These are phyloP conservation scores for Meyerozyma guilliermondii DNA, from an alignment of 1,139 yeast species.

Conservation along the genomic window DNA sequence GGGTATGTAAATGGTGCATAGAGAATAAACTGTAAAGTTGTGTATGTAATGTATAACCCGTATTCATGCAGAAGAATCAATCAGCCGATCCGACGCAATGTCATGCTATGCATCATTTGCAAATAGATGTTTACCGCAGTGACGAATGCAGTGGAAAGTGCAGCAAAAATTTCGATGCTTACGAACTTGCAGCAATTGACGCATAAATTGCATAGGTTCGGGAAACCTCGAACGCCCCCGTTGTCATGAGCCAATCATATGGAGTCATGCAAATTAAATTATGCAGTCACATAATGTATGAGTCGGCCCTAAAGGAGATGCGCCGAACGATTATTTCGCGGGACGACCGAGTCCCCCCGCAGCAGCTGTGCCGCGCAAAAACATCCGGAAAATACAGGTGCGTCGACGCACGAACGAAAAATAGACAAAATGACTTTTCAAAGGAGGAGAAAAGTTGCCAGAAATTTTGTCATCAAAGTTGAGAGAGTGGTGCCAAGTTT, in stretches of 20 bases:
- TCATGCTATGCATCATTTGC: neutral
- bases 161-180: too few species aligned
- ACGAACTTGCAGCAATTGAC: too few species aligned
- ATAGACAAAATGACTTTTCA: too few species aligned
- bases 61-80: neutral
- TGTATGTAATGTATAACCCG: neutral
- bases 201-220: too few species aligned
- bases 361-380: neutral
- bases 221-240: too few species aligned
- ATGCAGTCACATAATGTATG: neutral
- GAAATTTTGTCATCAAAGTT: too few species aligned
- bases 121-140: neutral
- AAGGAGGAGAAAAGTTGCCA: too few species aligned
- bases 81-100: neutral
- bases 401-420: too few species aligned
- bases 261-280: neutral
- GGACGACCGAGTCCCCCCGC: neutral
- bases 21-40: neutral
- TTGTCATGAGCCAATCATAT: neutral
- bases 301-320: neutral
- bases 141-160: too few species aligned
- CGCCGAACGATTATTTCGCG: neutral
- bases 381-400: neutral
- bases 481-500: too few species aligned
- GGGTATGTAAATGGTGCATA: slow-evolving; percentile 21